phyloP scores from a whole-genome alignment of 148 eudicot genomes.

The Vaccinium corymbosum region DNA sequence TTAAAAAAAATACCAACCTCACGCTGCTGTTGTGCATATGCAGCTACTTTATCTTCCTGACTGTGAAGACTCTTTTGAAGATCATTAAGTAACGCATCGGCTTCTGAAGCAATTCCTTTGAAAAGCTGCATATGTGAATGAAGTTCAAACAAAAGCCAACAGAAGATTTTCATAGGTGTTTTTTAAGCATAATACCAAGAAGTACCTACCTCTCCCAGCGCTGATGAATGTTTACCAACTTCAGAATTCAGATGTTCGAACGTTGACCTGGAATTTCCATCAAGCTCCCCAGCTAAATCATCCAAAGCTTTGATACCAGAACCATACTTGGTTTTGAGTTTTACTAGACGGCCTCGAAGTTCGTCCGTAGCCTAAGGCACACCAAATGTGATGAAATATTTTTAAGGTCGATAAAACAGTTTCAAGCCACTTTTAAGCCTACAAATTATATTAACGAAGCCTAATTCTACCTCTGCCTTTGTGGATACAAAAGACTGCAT shows the following conservation, averaged over 20 bases:
- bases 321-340: constrained; percentile 75
- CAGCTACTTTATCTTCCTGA: constrained; percentile 69
- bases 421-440: not conserved
- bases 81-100: constrained; percentile 69
- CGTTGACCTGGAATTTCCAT: constrained; percentile 68
- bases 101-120: constrained; percentile 73
- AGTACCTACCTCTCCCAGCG: constrained; percentile 60
- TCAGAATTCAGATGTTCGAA: constrained; percentile 63
- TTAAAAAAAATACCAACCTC: constrained; percentile 48
- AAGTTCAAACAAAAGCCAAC: constrained; percentile 18
- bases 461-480: constrained; percentile 68
- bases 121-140: constrained; percentile 56
- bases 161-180: not conserved
- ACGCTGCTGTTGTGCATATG: constrained; percentile 68
- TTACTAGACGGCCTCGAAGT: constrained; percentile 57
- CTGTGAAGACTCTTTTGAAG: constrained; percentile 69
- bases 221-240: constrained; percentile 82
- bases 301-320: constrained; percentile 82
- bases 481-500: constrained; percentile 94
- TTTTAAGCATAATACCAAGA: constrained; percentile 1
- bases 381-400: constrained; percentile 10
- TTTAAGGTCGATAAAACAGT: not conserved
- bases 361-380: constrained; percentile 75
- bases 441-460: not conserved
- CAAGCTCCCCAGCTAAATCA: constrained; percentile 79